Conservation (phyloP, 177 flowering plant species). For the Vitis hybrid region DNA sequence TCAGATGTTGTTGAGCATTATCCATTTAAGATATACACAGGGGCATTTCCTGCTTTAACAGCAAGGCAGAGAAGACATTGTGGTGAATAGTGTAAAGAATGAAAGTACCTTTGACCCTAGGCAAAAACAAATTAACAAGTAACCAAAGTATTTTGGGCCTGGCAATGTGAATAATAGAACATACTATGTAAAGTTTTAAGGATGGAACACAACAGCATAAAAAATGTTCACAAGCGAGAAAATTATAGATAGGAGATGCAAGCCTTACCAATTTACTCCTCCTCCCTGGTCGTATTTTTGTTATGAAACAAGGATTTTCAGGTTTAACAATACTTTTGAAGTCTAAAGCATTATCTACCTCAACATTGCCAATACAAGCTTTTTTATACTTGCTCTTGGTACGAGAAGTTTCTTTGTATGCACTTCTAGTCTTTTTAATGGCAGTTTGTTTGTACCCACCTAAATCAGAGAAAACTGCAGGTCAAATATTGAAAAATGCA, state of each 20-base stretch:
- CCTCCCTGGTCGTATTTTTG: neutral
- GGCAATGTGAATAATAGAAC: neutral
- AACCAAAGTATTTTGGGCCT: neutral
- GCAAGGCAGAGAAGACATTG: too few species aligned
- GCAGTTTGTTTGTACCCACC: too few species aligned
- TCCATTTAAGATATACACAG: too few species aligned
- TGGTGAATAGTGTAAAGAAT: too few species aligned
- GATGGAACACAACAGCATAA: too few species aligned
- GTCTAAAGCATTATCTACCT: neutral
- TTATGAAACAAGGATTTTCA: constrained; percentile 5
- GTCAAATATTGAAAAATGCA: too few species aligned
- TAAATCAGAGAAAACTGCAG: too few species aligned
- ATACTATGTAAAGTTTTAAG: neutral
- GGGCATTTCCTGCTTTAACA: too few species aligned
- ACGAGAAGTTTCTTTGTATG: neutral
- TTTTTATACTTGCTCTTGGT: neutral
- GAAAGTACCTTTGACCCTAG: neutral
- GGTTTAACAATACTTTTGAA: neutral
- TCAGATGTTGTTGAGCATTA: too few species aligned
- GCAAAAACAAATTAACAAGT: neutral
- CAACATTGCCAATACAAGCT: neutral
- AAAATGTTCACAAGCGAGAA: neutral
- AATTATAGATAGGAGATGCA: neutral
- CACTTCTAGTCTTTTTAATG: too few species aligned
- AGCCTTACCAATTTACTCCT: constrained; percentile 1